Percentiles rank a stretch among this genome's conserved stretches.
Evolutionary conservation across 345 rosid species (phyloP).

Genomic region (Populus alba): DNA sequence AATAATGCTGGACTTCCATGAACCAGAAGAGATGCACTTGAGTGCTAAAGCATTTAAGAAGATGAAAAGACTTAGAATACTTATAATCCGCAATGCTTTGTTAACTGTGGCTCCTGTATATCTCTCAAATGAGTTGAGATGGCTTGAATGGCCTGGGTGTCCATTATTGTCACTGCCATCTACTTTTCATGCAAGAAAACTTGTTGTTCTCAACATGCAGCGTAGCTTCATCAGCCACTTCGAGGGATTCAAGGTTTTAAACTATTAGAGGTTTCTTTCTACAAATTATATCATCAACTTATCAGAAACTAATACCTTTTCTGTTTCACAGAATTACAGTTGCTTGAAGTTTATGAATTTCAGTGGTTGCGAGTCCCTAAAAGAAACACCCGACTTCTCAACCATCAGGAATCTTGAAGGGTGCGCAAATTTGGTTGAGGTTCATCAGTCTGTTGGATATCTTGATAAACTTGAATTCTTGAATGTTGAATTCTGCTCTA

Average conservation of each 20-base stretch:
- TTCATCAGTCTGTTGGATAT: conserved; percentile 13
- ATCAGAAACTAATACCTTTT: not conserved
- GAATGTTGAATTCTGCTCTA: conserved; percentile 24
- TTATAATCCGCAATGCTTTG: conserved; percentile 12
- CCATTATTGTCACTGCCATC: conserved; percentile 18
- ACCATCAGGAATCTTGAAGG: conserved; percentile 16
- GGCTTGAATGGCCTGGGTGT: conserved; percentile 20
- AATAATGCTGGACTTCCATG: conserved; percentile 12
- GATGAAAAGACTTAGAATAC: conserved; percentile 15
- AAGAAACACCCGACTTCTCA: conserved; percentile 21
- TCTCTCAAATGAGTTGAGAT: conserved; percentile 19
- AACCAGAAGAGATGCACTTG: conserved; percentile 11
- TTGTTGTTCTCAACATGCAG: conserved; percentile 18
- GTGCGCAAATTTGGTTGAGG: conserved; percentile 13
- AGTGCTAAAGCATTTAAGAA: conserved; percentile 7
- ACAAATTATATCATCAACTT: not conserved
- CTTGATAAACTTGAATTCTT: conserved; percentile 12
- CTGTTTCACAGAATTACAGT: conserved; percentile 10
- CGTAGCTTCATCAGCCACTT: conserved; percentile 4
- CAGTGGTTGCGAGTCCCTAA: conserved; percentile 11
- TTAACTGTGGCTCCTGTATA: not conserved
- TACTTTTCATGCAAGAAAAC: conserved; percentile 12
- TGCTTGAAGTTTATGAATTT: conserved; percentile 17
- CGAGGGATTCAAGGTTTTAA: conserved; percentile 12
- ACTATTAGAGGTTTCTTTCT: not conserved